A percentile compares a stretch with the other conserved stretches of the same genome.
Conservation (phyloP, 2,329 filamentous ascomycete genomes). For the Aspergillus calidoustus region DNA sequence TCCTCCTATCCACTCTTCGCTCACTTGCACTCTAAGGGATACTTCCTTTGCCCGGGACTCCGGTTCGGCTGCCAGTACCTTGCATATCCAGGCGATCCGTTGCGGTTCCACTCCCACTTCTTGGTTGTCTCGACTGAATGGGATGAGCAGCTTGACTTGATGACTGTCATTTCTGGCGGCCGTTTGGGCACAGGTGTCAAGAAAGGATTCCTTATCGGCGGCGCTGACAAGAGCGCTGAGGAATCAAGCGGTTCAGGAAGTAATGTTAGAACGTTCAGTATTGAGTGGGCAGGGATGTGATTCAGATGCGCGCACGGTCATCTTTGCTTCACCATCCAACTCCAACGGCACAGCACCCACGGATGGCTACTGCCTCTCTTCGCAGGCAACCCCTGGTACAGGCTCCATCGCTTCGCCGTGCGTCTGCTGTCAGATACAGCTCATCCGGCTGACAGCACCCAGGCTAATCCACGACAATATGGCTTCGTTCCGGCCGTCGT, state of each 20-base stretch:
- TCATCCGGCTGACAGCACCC: not conserved
- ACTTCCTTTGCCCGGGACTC: constrained; percentile 88
- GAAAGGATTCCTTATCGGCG: constrained; percentile 89
- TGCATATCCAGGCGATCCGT: constrained; percentile 91
- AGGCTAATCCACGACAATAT: not conserved
- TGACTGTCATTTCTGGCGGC: constrained; percentile 85
- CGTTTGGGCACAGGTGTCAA: constrained; percentile 92
- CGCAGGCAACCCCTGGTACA: not conserved
- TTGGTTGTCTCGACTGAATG: constrained; percentile 82
- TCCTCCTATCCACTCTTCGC: constrained; percentile 75
- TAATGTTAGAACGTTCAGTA: constrained; percentile 72
- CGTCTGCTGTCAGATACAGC: not conserved
- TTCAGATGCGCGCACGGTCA: not conserved
- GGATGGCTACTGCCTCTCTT: not conserved
- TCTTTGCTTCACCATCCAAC: not conserved
- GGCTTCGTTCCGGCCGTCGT: not conserved
- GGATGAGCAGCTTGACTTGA: constrained; percentile 82
- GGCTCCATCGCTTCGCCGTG: not conserved
- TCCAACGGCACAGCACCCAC: not conserved
- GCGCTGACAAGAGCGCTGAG: constrained; percentile 54
- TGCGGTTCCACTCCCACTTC: constrained; percentile 96
- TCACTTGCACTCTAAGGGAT: constrained; percentile 77
- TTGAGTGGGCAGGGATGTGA: constrained; percentile 96
- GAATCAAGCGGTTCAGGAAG: constrained; percentile 38
- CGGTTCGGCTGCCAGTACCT: constrained; percentile 95